Base-by-base conservation (phyloP, 352 stramenopile genomes). In the Ophiocytium majus region DNA sequence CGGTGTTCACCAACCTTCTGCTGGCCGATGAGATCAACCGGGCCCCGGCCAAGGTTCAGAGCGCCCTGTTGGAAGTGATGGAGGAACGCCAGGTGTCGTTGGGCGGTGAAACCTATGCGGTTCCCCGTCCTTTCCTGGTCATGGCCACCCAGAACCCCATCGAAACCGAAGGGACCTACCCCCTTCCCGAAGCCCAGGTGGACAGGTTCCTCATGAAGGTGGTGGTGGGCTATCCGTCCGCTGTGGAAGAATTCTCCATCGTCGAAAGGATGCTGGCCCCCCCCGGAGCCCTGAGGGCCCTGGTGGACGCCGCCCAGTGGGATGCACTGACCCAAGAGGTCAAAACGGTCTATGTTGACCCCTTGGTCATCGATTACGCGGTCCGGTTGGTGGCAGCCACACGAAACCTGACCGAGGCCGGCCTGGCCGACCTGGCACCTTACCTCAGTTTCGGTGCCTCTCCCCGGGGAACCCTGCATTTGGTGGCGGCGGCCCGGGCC, bases 21-120 rank as follows among this genome's bases (percentile, higher is more conserved):
- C 57, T 71, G 19, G 57, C 57, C 57, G 57, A 71, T 28, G 57
- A 71, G 28, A 71, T 71, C 57, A 71, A 71, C 57, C 57, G 57
- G 57, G 28, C 57, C 57, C 23, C 57, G 57, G 19, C 57, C 19
- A 23, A 28, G 28, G 28, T 28, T 23, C 57, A 71, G 57, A 71
- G 57, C 28, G 57, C 57, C 19, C 57, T 71, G 19, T 28, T 71
- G 19, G 57, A 71, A 71, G 57, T 28, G 57, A 71, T 71, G 57
- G 28, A 23, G 57, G 57, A 71, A 28, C 57, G 57, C 19, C 57
- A 71, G 57, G 28, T 71, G 19, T 71, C 57, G 19, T 23, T 71
- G 19, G 57, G 28, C 57, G 57, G 57, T 28, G 19, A 71, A 28
- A 71, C 57, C 57, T 71, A 71, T 28, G 28, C 23, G 57, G 19